These are phyloP conservation scores for Trichoderma sp. DNA, from an alignment of 2,329 filamentous ascomycete genomes.

Conservation along the genomic window DNA sequence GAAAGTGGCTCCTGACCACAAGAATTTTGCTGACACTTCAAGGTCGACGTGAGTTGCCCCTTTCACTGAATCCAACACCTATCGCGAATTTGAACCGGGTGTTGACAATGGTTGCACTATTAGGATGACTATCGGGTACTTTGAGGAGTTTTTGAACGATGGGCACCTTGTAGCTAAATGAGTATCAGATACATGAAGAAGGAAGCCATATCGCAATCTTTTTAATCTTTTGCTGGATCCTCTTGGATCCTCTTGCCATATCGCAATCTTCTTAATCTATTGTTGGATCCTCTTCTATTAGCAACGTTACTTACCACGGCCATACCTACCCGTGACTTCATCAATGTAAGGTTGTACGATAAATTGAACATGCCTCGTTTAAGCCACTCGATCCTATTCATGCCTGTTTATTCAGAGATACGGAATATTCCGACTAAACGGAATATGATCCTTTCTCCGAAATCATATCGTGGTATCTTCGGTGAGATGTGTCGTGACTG, in stretches of 20 bases:
- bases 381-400: background rate
- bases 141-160: conserved; percentile 17
- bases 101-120: background rate
- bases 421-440: background rate
- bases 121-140: conserved; percentile 19
- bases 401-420: background rate
- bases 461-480: background rate
- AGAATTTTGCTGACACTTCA: conserved; percentile 18
- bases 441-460: background rate
- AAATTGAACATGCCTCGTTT: background rate
- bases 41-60: conserved; percentile 13
- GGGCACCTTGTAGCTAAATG: conserved; percentile 11
- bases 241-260: background rate
- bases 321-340: background rate
- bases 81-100: background rate
- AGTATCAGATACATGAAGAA: background rate
- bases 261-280: background rate
- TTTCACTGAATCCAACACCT: background rate
- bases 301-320: background rate
- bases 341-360: background rate
- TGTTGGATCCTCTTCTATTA: background rate
- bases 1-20: conserved; percentile 16
- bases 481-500: background rate
- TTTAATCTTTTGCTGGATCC: background rate
- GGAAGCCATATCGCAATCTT: background rate